Evolutionary conservation across 2,329 filamentous ascomycete genomes (phyloP), one percentile per base, ranked within the genome.

Genomic region (Cryphonectria japonica): DNA sequence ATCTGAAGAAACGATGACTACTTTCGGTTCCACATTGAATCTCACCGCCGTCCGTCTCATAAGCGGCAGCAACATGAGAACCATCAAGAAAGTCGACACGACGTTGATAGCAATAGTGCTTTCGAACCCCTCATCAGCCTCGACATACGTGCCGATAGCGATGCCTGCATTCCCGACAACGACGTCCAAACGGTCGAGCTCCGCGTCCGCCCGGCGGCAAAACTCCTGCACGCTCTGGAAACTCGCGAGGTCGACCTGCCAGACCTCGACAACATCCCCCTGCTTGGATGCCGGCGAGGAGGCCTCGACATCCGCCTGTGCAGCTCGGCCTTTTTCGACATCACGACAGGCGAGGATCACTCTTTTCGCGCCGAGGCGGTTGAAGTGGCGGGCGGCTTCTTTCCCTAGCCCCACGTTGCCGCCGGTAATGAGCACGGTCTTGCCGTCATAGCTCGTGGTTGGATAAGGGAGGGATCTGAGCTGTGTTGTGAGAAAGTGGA

Each of bases 171-270:
- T 86, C 60, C 79, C 77, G 11, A 86, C 69, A 1, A 86, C 71
- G 3, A 80, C 77, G 72, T 85, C 84, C 34, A 85, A 74, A 13
- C 84, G 76, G 11, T 80, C 79, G 34, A 85, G 75, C 52, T 67
- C 54, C 26, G 73, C 71, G 1, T 71, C 72, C 13, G 74, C 77
- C 16, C 77, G 75, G 14, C 43, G n/a, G 61, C 74, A 76, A 70
- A 89, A 88, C 1, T 76, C 77, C 65, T 79, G 76, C 43, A 88
- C 81, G 37, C 81, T 85, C 6, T 81, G 79, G 73, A 85, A 86
- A 19, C 78, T 82, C 16, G 73, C 75, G 74, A 88, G 80, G 74
- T 88, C 86, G 5, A 88, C 74, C 26, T 79, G 69, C 85, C 85
- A 88, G 14, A 87, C 84, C 50, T 87, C 79, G 41, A 86, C 76